Evolutionary conservation across 2,329 filamentous ascomycete genomes (phyloP).

Genomic region (Penicillium italicum): DNA sequence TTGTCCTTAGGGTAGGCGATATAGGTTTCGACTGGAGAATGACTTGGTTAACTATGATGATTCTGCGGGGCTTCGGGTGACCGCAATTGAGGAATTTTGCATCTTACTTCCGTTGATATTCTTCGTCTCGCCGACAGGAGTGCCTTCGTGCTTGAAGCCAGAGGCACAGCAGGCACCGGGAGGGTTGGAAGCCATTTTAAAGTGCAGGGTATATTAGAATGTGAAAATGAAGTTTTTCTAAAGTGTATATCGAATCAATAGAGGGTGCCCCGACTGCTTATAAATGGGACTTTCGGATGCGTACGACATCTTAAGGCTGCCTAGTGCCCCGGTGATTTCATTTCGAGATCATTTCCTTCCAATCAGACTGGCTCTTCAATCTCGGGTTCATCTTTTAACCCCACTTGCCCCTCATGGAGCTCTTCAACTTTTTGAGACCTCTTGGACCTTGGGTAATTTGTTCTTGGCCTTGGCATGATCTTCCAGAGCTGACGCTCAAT

Average conservation of each 20-base stretch:
- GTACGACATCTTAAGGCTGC: no score
- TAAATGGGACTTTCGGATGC: not conserved
- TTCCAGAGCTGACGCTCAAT: not conserved
- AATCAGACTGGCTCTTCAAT: not conserved
- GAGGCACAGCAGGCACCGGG: slow-evolving; percentile 47
- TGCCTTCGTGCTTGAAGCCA: slow-evolving; percentile 53
- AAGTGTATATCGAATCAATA: not conserved
- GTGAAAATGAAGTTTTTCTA: not conserved
- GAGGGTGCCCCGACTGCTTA: slow-evolving; percentile 2
- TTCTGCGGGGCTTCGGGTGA: not conserved
- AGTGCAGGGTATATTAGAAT: not conserved
- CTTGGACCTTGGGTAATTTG: not conserved
- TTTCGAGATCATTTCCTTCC: not conserved
- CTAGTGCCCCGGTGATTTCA: no score
- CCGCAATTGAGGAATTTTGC: not conserved
- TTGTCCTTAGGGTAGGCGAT: slow-evolving; percentile 52
- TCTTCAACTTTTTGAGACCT: not conserved
- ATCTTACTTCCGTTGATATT: slow-evolving; percentile 46
- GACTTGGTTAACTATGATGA: not conserved
- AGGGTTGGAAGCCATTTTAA: slow-evolving; percentile 51
- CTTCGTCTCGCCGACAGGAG: slow-evolving; percentile 47
- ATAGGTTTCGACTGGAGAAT: slow-evolving; percentile 51
- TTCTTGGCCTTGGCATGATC: not conserved
- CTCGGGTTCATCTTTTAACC: not conserved
- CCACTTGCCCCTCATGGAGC: slow-evolving; percentile 12